Conservation (phyloP, 805 yeast genomes). For the Candida chauliodis region DNA sequence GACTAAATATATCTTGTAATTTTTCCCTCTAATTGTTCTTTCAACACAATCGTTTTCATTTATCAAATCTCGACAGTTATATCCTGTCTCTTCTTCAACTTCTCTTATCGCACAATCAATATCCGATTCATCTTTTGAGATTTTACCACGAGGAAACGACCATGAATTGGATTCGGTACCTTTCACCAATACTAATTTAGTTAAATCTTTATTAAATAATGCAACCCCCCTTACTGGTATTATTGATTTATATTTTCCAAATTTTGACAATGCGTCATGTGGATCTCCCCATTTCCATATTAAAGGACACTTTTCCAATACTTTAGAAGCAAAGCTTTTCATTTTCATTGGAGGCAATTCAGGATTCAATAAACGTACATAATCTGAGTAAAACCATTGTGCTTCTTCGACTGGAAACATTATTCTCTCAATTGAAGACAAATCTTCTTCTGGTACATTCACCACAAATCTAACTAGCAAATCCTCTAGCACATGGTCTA, state of each 20-base stretch:
- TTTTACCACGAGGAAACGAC: conserved; percentile 98
- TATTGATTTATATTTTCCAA: conserved; percentile 78
- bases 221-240: conserved; percentile 98
- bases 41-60: conserved; percentile 74
- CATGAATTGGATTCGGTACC: conserved; percentile 79
- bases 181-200: conserved; percentile 73
- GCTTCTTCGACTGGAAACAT: conserved; percentile 97
- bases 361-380: conserved; percentile 68
- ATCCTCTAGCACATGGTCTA: conserved; percentile 79
- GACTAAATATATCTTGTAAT: conserved; percentile 76
- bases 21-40: conserved; percentile 77
- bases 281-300: conserved; percentile 86
- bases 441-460: conserved; percentile 89
- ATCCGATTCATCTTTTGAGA: conserved; percentile 89
- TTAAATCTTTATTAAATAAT: conserved; percentile 64
- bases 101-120: conserved; percentile 88
- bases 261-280: conserved; percentile 70
- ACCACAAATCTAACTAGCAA: conserved; percentile 83
- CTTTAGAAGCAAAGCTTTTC: conserved; percentile 66
- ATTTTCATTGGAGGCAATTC: conserved; percentile 72
- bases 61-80: conserved; percentile 67
- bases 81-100: conserved; percentile 90
- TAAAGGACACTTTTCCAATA: conserved; percentile 68
- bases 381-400: conserved; percentile 95
- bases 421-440: conserved; percentile 74